Conservation (phyloP, 805 yeast genomes). For the Clavispora fructus region DNA sequence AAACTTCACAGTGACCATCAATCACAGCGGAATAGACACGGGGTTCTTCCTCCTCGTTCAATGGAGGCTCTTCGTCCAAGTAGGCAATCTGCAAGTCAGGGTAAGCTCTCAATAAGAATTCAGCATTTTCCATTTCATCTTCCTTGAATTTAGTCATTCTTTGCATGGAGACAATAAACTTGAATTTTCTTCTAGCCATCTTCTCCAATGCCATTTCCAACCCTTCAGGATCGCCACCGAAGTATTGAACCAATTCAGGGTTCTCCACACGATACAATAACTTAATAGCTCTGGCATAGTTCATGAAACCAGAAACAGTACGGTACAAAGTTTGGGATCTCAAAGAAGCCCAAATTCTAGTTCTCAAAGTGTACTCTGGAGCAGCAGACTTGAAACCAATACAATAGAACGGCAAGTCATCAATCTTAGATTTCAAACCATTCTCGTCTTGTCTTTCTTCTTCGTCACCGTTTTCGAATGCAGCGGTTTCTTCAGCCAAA, state of each 20-base stretch:
- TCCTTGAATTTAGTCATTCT: slow-evolving; percentile 47
- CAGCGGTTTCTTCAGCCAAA: slow-evolving; percentile 65
- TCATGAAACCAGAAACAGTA: slow-evolving; percentile 44
- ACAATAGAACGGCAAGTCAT: slow-evolving; percentile 43
- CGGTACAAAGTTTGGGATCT: slow-evolving; percentile 44
- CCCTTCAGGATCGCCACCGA: slow-evolving; percentile 97
- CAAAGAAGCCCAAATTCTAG: slow-evolving; percentile 45
- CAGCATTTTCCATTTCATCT: slow-evolving; percentile 56
- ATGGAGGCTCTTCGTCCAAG: slow-evolving; percentile 52
- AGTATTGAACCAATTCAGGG: slow-evolving; percentile 81
- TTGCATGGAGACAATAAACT: slow-evolving; percentile 64
- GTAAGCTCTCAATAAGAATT: slow-evolving; percentile 55
- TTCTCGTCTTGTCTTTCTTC: slow-evolving; percentile 47
- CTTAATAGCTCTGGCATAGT: slow-evolving; percentile 43
- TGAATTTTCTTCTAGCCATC: slow-evolving; percentile 58
- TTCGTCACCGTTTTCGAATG: slow-evolving; percentile 54
- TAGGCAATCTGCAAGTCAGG: slow-evolving; percentile 65
- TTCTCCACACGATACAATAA: slow-evolving; percentile 44
- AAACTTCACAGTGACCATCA: slow-evolving; percentile 63
- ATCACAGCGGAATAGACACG: slow-evolving; percentile 59
- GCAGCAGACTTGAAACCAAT: slow-evolving; percentile 45
- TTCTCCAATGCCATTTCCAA: slow-evolving; percentile 87
- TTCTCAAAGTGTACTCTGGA: slow-evolving; percentile 43
- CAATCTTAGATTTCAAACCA: slow-evolving; percentile 75
- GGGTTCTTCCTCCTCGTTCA: slow-evolving; percentile 46